Percentiles rank a stretch among this genome's conserved stretches.
Evolutionary conservation across 2,329 filamentous ascomycete species (phyloP).

Genomic region (Davidsoniella virescens): DNA sequence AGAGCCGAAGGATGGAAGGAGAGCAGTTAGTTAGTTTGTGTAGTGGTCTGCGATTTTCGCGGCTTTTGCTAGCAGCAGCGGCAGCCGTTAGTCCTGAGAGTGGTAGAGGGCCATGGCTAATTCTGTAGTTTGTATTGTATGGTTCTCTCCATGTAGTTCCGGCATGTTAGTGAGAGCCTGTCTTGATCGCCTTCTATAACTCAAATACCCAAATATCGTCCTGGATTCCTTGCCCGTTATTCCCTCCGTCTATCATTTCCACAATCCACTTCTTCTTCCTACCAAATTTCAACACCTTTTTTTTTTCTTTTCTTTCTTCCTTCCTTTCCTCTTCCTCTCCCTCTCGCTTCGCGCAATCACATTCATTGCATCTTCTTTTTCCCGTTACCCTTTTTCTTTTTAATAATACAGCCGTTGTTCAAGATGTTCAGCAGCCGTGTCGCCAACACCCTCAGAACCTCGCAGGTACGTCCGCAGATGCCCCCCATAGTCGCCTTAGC

Average conservation of each 20-base stretch:
- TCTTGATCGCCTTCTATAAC: no score
- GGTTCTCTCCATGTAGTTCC: no score
- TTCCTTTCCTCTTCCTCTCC: slow-evolving; percentile 5
- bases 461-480: slow-evolving; percentile 1
- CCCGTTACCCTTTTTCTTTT: slow-evolving; percentile 12
- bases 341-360: slow-evolving; percentile 13
- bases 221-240: not conserved
- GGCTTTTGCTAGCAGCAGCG: not conserved
- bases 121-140: no score
- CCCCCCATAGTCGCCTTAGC: not conserved
- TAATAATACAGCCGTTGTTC: slow-evolving; percentile 6
- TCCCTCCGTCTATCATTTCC: slow-evolving; percentile 1
- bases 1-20: slow-evolving; percentile 13
- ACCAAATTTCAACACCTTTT: slow-evolving; percentile 11
- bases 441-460: slow-evolving; percentile 12
- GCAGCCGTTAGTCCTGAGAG: no score
- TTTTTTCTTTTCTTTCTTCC: slow-evolving; percentile 1
- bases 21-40: not conserved
- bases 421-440: slow-evolving; percentile 13
- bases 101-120: no score
- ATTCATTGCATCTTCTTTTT: slow-evolving; percentile 14
- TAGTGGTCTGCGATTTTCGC: not conserved
- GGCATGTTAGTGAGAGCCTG: no score
- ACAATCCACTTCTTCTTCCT: slow-evolving; percentile 13
- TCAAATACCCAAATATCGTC: no score